Percentiles rank a stretch among this genome's conserved stretches.
Evolutionary conservation across 495 filamentous ascomycete genomes (phyloP).

Genomic region (Neurospora tetrasperma): DNA sequence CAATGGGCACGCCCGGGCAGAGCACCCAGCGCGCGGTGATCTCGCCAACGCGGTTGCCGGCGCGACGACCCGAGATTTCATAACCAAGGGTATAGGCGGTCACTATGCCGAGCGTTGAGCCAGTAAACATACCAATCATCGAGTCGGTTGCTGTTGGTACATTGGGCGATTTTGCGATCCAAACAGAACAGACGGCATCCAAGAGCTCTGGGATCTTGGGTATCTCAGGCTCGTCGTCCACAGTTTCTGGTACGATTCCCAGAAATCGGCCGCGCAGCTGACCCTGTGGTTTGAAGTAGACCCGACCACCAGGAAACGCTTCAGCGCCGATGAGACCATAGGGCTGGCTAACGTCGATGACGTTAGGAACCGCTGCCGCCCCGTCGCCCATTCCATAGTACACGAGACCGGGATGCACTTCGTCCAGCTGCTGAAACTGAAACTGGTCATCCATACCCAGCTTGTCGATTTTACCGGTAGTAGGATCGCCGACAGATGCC

Average conservation of each 20-base stretch:
- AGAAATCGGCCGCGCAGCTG: conserved; percentile 74
- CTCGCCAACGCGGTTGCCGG: conserved; percentile 50
- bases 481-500: conserved; percentile 66
- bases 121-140: conserved; percentile 69
- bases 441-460: conserved; percentile 74
- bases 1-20: conserved; percentile 85
- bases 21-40: conserved; percentile 80
- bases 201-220: conserved; percentile 52
- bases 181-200: conserved; percentile 64
- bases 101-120: conserved; percentile 79
- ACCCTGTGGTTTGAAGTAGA: conserved; percentile 62
- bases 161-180: conserved; percentile 77
- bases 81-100: conserved; percentile 71
- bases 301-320: conserved; percentile 67
- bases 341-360: conserved; percentile 78
- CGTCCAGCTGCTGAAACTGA: conserved; percentile 62
- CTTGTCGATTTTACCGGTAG: conserved; percentile 64
- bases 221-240: conserved; percentile 49
- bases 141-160: conserved; percentile 66
- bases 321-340: conserved; percentile 80
- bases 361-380: conserved; percentile 64
- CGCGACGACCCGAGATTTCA: conserved; percentile 53
- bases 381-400: conserved; percentile 71
- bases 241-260: conserved; percentile 37
- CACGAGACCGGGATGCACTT: conserved; percentile 61